Conservation (phyloP, 768 basidiomycete species). For the Termitomyces eurrhizus region DNA sequence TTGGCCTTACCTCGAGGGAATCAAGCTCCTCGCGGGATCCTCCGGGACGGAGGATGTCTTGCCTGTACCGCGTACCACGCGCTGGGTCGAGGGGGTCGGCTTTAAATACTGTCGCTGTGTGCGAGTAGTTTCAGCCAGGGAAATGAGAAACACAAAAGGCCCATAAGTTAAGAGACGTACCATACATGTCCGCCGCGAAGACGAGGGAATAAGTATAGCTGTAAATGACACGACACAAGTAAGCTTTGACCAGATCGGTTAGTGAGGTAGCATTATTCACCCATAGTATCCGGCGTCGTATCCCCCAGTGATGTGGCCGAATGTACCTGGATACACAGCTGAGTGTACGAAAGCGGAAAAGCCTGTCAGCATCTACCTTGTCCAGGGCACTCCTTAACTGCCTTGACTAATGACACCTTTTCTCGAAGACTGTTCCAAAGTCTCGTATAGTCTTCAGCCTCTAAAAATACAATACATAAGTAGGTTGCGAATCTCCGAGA, state of each 20-base stretch:
- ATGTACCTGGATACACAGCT: slow-evolving; percentile 39
- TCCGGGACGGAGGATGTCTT: slow-evolving; percentile 70
- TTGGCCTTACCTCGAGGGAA: slow-evolving; percentile 57
- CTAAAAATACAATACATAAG: slow-evolving; percentile 26
- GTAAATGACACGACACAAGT: not conserved
- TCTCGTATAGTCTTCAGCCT: slow-evolving; percentile 66
- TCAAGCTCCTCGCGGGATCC: slow-evolving; percentile 79
- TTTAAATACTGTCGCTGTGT: slow-evolving; percentile 70
- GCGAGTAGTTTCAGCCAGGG: not conserved
- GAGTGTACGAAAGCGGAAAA: not conserved
- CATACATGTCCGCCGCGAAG: slow-evolving; percentile 57
- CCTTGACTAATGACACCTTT: slow-evolving; percentile 65
- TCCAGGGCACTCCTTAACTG: slow-evolving; percentile 55
- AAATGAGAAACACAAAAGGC: not conserved
- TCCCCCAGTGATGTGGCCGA: slow-evolving; percentile 75
- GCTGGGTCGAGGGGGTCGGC: slow-evolving; percentile 67
- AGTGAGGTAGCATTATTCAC: slow-evolving; percentile 20
- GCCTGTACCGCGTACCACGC: slow-evolving; percentile 65
- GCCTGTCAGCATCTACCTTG: slow-evolving; percentile 40
- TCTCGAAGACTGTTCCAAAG: slow-evolving; percentile 77
- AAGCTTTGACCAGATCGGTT: not conserved
- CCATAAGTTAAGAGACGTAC: slow-evolving; percentile 23
- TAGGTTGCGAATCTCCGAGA: not conserved
- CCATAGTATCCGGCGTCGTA: slow-evolving; percentile 73
- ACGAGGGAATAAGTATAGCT: slow-evolving; percentile 71